Percentiles rank a stretch among this genome's conserved stretches.
phyloP scores from a whole-genome alignment of 2,329 filamentous ascomycete species.

The Aspergillus nomiae region DNA sequence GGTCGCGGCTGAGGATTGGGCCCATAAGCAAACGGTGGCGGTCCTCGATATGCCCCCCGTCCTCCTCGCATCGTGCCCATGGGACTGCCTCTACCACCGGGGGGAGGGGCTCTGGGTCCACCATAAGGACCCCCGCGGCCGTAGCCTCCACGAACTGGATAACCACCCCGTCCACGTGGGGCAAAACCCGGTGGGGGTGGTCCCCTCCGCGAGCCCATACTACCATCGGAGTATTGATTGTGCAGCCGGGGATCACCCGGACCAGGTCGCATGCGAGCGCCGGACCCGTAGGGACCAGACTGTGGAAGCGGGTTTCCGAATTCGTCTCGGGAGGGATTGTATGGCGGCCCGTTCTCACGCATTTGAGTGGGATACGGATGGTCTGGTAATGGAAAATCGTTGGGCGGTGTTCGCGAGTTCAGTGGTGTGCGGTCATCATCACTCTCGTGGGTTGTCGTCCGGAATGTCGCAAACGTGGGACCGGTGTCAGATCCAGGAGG shows the following conservation, averaged over 20 bases:
- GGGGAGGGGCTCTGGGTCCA: constrained; percentile 35
- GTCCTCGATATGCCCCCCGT: constrained; percentile 43
- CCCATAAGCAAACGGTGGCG: constrained; percentile 56
- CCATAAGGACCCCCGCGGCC: constrained; percentile 45
- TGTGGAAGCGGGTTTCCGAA: constrained; percentile 44
- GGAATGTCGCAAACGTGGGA: constrained; percentile 51
- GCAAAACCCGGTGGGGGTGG: constrained; percentile 46
- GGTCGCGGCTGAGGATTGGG: constrained; percentile 35
- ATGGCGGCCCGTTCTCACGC: constrained; percentile 31
- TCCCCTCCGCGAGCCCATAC: constrained; percentile 46
- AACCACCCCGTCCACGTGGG: constrained; percentile 60
- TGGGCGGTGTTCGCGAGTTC: constrained; percentile 35
- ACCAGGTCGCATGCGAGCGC: constrained; percentile 39
- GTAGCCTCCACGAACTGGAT: constrained; percentile 49
- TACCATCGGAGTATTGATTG: constrained; percentile 51
- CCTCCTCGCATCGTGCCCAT: constrained; percentile 39
- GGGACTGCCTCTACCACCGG: constrained; percentile 47
- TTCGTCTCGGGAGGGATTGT: constrained; percentile 40
- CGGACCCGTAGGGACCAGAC: constrained; percentile 30
- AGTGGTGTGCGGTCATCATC: constrained; percentile 47
- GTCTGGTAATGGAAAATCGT: constrained; percentile 30
- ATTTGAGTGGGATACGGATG: constrained; percentile 32
- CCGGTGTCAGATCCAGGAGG: constrained; percentile 54
- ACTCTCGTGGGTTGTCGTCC: constrained; percentile 32
- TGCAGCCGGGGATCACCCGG: constrained; percentile 48